phyloP scores from a whole-genome alignment of 1,139 yeast species.

The Blastobotrys raffinosifermentans region DNA sequence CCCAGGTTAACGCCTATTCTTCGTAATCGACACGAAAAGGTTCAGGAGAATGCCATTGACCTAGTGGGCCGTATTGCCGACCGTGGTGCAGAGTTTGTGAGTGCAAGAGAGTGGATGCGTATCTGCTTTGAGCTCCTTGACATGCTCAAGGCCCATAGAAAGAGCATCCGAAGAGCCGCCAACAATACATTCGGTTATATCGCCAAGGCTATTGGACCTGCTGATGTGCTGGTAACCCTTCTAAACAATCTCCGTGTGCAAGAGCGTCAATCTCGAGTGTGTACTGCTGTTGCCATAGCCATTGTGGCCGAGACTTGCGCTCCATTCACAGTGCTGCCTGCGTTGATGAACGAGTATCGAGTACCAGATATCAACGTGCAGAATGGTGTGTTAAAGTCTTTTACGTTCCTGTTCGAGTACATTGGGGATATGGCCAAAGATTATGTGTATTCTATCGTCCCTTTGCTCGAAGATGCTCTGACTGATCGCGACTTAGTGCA shows the following conservation, averaged over 20 bases:
- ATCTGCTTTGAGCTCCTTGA: constrained; percentile 88
- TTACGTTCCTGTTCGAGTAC: constrained; percentile 92
- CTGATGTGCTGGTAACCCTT: constrained; percentile 81
- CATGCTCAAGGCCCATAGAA: constrained; percentile 78
- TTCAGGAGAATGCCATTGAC: constrained; percentile 77
- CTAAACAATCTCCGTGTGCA: constrained; percentile 83
- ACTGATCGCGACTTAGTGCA: constrained; percentile 90
- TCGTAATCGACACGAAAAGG: constrained; percentile 85
- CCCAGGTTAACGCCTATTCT: constrained; percentile 91
- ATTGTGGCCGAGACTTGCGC: constrained; percentile 92
- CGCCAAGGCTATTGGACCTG: constrained; percentile 93
- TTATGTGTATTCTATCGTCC: constrained; percentile 75
- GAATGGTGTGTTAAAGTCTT: constrained; percentile 88
- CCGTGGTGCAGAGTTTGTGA: constrained; percentile 76
- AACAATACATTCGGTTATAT: constrained; percentile 88
- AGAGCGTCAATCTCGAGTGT: constrained; percentile 92
- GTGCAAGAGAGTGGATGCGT: constrained; percentile 97
- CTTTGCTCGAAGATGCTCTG: constrained; percentile 82
- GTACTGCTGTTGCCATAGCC: constrained; percentile 97
- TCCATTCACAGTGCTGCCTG: constrained; percentile 94
- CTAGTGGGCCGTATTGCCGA: constrained; percentile 81
- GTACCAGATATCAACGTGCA: constrained; percentile 92
- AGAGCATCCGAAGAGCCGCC: constrained; percentile 76
- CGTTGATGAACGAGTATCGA: constrained; percentile 90
- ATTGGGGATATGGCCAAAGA: constrained; percentile 78